phyloP scores from a whole-genome alignment of 2,329 filamentous ascomycete genomes.

The Kalaharituber pfeilii region DNA sequence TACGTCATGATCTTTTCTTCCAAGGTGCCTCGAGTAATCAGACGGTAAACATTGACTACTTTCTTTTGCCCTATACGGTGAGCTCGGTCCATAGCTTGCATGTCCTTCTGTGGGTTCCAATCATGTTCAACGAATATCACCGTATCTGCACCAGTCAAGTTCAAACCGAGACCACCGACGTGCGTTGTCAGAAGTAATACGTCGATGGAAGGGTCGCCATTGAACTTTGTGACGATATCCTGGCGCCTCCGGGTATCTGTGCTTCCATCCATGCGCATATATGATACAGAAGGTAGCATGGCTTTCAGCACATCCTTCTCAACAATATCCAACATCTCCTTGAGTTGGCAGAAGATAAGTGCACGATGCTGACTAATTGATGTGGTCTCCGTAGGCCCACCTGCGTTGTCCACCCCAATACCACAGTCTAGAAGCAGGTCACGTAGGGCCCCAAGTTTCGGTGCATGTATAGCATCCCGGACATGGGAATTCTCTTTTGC shows the following conservation, averaged over 20 bases:
- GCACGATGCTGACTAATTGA: conserved; percentile 93
- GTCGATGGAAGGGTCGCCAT: conserved; percentile 92
- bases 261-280: conserved; percentile 78
- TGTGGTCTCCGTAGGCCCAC: conserved; percentile 43
- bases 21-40: conserved; percentile 86
- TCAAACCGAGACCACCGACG: conserved; percentile 84
- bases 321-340: conserved; percentile 99
- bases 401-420: conserved; percentile 56
- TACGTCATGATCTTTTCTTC: conserved; percentile 93
- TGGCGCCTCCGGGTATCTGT: conserved; percentile 89
- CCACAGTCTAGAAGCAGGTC: conserved; percentile 97
- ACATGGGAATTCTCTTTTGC: conserved; percentile 62
- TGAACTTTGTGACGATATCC: conserved; percentile 97
- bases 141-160: conserved; percentile 89
- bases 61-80: conserved; percentile 99
- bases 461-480: conserved; percentile 72
- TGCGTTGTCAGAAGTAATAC: conserved; percentile 84
- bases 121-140: conserved; percentile 99
- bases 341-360: conserved; percentile 98
- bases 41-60: conserved; percentile 94
- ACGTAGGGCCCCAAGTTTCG: conserved; percentile 75
- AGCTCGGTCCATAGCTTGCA: conserved; percentile 96
- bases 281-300: conserved; percentile 82
- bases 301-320: conserved; percentile 82
- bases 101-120: conserved; percentile 97